Conservation (phyloP, 805 yeast genomes). For the Pichia heedii region DNA sequence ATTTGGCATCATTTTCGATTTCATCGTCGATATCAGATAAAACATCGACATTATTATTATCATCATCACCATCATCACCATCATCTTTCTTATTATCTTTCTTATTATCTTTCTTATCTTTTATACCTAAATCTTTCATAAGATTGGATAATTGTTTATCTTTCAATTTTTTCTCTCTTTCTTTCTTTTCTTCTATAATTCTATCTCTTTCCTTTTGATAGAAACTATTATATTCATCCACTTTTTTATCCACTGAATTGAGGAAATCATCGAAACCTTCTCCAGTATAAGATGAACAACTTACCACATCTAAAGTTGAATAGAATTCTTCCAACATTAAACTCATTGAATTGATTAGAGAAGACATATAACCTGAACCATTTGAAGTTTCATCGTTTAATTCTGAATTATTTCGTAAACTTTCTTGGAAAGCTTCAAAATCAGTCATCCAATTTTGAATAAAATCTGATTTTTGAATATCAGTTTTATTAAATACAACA, state of each 20-base stretch:
- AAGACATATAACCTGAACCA: slow-evolving; percentile 87
- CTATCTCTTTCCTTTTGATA: slow-evolving; percentile 83
- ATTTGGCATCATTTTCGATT: slow-evolving; percentile 39
- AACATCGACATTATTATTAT: slow-evolving; percentile 3
- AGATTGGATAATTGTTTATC: slow-evolving; percentile 60
- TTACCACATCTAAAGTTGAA: slow-evolving; percentile 82
- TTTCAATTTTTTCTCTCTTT: slow-evolving; percentile 62
- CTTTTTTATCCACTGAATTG: slow-evolving; percentile 76
- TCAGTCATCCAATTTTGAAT: slow-evolving; percentile 98
- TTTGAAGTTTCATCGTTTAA: slow-evolving; percentile 49
- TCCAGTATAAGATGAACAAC: slow-evolving; percentile 91
- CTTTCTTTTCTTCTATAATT: slow-evolving; percentile 65
- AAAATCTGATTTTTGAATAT: slow-evolving; percentile 73
- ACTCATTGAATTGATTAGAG: slow-evolving; percentile 89
- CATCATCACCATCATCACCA: no score
- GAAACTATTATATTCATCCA: slow-evolving; percentile 74
- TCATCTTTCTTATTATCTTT: slow-evolving; percentile 20
- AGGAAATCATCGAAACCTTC: slow-evolving; percentile 89
- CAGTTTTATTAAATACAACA: slow-evolving; percentile 91
- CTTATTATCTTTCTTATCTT: slow-evolving; percentile 24
- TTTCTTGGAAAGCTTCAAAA: slow-evolving; percentile 82
- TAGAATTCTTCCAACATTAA: slow-evolving; percentile 94
- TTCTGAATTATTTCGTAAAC: slow-evolving; percentile 60
- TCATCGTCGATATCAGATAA: slow-evolving; percentile 35
- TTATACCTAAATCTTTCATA: slow-evolving; percentile 80